Evolutionary conservation across 805 yeast genomes (phyloP).

Genomic region (Kodamaea hsintzibuensis): DNA sequence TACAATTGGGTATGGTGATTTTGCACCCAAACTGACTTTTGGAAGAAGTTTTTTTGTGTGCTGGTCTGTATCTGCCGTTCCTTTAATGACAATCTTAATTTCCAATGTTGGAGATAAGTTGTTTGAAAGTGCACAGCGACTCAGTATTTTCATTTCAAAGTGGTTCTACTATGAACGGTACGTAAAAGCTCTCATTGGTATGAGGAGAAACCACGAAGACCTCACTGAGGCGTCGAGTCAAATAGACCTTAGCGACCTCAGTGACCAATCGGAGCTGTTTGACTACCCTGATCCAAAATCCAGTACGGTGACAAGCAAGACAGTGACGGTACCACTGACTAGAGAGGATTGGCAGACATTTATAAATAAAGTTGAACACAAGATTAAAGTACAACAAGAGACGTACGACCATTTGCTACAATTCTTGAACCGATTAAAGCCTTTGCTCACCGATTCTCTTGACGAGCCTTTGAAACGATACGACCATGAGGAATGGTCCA

Average conservation of each 20-base stretch:
- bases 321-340: constrained; percentile 5
- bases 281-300: neutral
- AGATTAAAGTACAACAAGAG: constrained; percentile 13
- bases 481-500: constrained; percentile 53
- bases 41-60: constrained; percentile 73
- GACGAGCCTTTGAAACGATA: constrained; percentile 45
- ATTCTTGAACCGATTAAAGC: constrained; percentile 32
- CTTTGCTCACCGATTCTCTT: constrained; percentile 34
- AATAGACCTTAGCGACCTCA: constrained; percentile 1
- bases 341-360: constrained; percentile 3
- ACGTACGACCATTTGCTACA: constrained; percentile 22
- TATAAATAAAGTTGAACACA: constrained; percentile 4
- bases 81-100: constrained; percentile 80
- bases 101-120: constrained; percentile 69
- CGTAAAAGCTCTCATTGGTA: neutral
- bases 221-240: constrained; percentile 5
- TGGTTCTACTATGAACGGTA: constrained; percentile 6
- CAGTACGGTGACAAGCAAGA: neutral
- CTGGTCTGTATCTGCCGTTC: constrained; percentile 84
- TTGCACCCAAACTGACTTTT: constrained; percentile 58
- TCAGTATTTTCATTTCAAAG: constrained; percentile 14
- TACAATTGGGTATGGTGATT: constrained; percentile 87
- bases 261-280: neutral
- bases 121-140: constrained; percentile 28
- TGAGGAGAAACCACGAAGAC: constrained; percentile 9